Percentiles rank a stretch among this genome's conserved stretches.
phyloP scores from a whole-genome alignment of 2,329 filamentous ascomycete species.

The Hypoxylon sp. region DNA sequence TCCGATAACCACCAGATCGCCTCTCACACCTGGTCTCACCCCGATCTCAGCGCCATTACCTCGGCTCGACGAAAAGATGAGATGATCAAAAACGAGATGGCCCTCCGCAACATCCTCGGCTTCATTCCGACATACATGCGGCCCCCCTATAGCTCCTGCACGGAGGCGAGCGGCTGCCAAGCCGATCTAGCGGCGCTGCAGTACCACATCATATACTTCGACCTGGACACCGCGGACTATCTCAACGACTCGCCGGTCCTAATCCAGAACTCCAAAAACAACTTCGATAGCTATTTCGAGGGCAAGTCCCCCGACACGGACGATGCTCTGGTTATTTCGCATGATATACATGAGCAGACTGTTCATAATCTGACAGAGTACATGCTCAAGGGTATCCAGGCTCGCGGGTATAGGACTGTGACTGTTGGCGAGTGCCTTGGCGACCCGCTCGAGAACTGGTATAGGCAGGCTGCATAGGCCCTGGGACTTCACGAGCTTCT shows the following conservation, averaged over 20 bases:
- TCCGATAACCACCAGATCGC: conserved; percentile 70
- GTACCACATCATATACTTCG: conserved; percentile 69
- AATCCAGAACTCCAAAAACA: conserved; percentile 61
- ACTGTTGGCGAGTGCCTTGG: conserved; percentile 62
- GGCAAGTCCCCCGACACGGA: conserved; percentile 47
- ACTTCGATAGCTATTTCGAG: conserved; percentile 62
- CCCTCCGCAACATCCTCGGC: conserved; percentile 66
- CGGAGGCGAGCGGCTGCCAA: conserved; percentile 50
- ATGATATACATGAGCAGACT: conserved; percentile 64
- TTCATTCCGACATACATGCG: conserved; percentile 67
- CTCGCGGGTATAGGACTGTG: conserved; percentile 55
- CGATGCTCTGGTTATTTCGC: conserved; percentile 64
- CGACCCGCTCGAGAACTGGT: conserved; percentile 59
- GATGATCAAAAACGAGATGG: conserved; percentile 67
- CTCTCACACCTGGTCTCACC: conserved; percentile 68
- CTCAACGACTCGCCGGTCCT: conserved; percentile 60
- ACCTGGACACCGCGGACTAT: conserved; percentile 73
- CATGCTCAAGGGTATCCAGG: conserved; percentile 51
- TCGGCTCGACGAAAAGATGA: conserved; percentile 59
- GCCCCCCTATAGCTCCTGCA: conserved; percentile 61
- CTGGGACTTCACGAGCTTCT: not conserved
- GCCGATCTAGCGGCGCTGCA: conserved; percentile 56
- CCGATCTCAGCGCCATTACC: conserved; percentile 60
- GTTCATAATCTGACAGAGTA: conserved; percentile 56
- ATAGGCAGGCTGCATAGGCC: conserved; percentile 44